These are phyloP conservation scores for Hibiscus mutabilis DNA, from an alignment of 345 rosid genomes.

Conservation along the genomic window DNA sequence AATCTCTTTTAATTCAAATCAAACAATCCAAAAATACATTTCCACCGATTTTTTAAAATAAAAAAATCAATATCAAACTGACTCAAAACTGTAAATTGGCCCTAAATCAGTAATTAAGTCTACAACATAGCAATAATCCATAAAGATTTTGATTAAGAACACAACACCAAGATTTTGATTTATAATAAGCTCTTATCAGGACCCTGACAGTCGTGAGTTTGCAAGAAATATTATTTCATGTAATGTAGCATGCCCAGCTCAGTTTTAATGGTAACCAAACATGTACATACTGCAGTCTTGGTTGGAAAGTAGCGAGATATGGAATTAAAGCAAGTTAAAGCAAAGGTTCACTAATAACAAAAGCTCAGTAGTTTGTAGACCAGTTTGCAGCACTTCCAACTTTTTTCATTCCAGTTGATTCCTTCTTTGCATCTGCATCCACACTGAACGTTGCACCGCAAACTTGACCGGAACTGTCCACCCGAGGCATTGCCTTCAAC, in stretches of 20 bases:
- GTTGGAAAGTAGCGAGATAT: neutral
- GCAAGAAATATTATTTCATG: slow-evolving; percentile 22
- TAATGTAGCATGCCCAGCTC: slow-evolving; percentile 16
- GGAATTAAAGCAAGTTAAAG: neutral
- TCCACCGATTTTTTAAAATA: no score
- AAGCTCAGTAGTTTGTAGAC: slow-evolving; percentile 57
- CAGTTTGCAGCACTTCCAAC: slow-evolving; percentile 90
- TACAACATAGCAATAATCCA: no score
- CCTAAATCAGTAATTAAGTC: no score
- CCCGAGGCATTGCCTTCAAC: slow-evolving; percentile 86
- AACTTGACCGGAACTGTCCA: slow-evolving; percentile 82
- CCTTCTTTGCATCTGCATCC: slow-evolving; percentile 71
- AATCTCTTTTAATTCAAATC: no score
- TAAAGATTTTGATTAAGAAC: no score
- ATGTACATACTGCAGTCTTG: slow-evolving; percentile 9
- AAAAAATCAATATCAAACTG: no score
- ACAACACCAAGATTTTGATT: neutral
- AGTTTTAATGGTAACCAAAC: slow-evolving; percentile 23
- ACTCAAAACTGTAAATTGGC: no score
- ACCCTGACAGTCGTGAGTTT: no score
- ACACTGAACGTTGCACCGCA: slow-evolving; percentile 77
- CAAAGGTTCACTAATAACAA: slow-evolving; percentile 18
- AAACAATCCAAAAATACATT: no score
- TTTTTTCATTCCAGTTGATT: slow-evolving; percentile 64
- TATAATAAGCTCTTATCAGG: no score